Evolutionary conservation across 2,329 filamentous ascomycete species (phyloP), one percentile per base, ranked within the genome.

Genomic region (Phyllosticta capitalensis): DNA sequence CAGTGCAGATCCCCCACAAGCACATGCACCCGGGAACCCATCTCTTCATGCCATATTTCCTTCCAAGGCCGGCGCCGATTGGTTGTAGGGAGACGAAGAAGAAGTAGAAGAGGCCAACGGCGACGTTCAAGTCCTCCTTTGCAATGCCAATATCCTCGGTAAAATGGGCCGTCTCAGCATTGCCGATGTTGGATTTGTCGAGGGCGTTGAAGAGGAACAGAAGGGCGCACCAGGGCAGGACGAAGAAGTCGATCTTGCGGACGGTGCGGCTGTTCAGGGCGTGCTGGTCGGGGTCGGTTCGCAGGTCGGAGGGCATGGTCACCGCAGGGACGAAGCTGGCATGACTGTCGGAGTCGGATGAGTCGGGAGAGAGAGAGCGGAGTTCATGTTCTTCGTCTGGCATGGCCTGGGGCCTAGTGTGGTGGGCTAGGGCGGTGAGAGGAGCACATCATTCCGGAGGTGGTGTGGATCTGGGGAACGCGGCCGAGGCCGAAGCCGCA

Each of bases 11-110:
- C 0, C 79, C 79, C 79, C 79, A 82, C 2, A 80, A 64, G 33
- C 77, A 71, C 82, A 84, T 84, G 65, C 81, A 81, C 12, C 72
- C 70, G 0, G 81, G 81, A n/a, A 84, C 81, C 77, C 79, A 84
- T 30, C 74, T 67, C 30, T 76, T 75, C 71, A 82, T 81, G 63
- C 75, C 76, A 74, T 75, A 86, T 64, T 79, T 79, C 61, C 81
- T 70, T 33, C 84, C 75, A 63, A 87, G 79, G 12, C 80, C 80
- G 0, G 81, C 80, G 2, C 81, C 81, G 0, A 80, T 69, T 0
- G 82, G 81, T 63, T 84, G 82, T 12, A 84, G 72, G 0, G 78
- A 64, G n/a, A 85, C 81, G 64, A 84, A 84, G 60, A 81, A 80
- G 63, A 78, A 75, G 66, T 82, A 84, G 74, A 84, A 84, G 56